Base-by-base conservation (phyloP, 805 yeast species). In the Yamadazyma sp. region DNA sequence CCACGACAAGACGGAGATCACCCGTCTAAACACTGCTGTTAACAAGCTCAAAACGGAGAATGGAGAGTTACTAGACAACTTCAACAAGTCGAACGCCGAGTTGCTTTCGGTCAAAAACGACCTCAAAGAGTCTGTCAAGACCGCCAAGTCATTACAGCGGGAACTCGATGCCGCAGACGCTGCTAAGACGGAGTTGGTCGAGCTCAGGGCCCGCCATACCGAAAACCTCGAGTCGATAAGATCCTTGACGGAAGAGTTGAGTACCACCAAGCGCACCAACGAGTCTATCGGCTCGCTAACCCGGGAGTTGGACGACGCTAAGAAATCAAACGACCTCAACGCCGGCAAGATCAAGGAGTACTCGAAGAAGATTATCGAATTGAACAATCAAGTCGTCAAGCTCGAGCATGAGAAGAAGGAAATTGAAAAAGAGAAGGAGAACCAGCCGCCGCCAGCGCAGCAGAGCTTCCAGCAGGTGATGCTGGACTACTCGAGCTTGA, bases 401-500 rank as follows among this genome's bases (percentile, higher is more conserved):
- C 48, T 64, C 18, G 55, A 58, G 28, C 24, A 15, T 9, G 46
- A 50, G 42, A 44, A 28, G 43, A 52, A 6, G 40, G 40, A 38
- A 50, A 45, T 28, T n/a, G 60, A 50, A 24, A 43, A 42, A n/a
- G 62, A 64, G 23, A 65, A 62, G 41, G 71, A 67, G 41, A 66
- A 67, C 36, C 41, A 55, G 15, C 65, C 69, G 2, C 68, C 65
- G 2, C 22, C 35, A 3, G 14, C 14, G 33, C 35, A 33, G 22
- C 35, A 30, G 25, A 42, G 43, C n/a, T 34, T 32, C 18, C 61
- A 62, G 31, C 56, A 59, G 3, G 52, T 65, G 28, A 54, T 62
- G 41, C 62, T 58, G 35, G 81, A 77, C 32, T 75, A 65, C 48
- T 70, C 74, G 9, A 60, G 59, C 20, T 59, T 80, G 46, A 75